Percentiles rank a stretch among this genome's conserved stretches.
Conservation (phyloP, 1,284 basidiomycete genomes). For the Takashimella tepidaria region DNA sequence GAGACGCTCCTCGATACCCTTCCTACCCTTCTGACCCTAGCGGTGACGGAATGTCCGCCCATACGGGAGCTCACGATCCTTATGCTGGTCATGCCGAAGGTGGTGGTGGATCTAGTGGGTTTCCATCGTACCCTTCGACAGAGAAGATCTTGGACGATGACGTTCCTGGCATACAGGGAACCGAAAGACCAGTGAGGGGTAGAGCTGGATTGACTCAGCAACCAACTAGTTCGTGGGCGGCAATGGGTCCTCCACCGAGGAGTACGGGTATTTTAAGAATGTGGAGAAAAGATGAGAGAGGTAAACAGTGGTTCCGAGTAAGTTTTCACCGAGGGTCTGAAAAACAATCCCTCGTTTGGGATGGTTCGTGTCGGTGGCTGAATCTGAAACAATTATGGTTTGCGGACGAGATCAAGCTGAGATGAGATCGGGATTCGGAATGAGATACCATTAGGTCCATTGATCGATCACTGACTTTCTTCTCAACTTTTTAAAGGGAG, state of each 20-base stretch:
- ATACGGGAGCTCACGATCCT: too few species aligned
- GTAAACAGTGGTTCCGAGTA: constrained; percentile 46
- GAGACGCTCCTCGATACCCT: constrained; percentile 19
- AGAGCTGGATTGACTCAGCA: constrained; percentile 23
- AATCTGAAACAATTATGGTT: too few species aligned
- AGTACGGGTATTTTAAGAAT: constrained; percentile 46
- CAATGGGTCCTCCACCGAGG: constrained; percentile 43
- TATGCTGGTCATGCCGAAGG: too few species aligned
- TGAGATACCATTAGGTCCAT: too few species aligned
- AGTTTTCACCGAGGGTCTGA: too few species aligned
- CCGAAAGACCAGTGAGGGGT: constrained; percentile 31
- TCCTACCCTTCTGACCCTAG: constrained; percentile 18
- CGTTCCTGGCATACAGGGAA: constrained; percentile 4
- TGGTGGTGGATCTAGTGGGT: too few species aligned
- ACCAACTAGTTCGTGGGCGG: constrained; percentile 30
- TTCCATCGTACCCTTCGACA: constrained; percentile 16
- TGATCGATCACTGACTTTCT: too few species aligned
- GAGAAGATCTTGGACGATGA: constrained; percentile 28
- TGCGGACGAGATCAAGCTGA: too few species aligned
- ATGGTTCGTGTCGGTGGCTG: too few species aligned
- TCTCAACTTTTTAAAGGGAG: constrained; percentile 35
- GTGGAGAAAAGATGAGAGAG: constrained; percentile 48
- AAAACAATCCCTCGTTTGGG: too few species aligned
- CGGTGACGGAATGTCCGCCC: background rate
- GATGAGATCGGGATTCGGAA: too few species aligned